Conservation (phyloP, 1,284 basidiomycete species). For the Rhodotorula sp. region DNA sequence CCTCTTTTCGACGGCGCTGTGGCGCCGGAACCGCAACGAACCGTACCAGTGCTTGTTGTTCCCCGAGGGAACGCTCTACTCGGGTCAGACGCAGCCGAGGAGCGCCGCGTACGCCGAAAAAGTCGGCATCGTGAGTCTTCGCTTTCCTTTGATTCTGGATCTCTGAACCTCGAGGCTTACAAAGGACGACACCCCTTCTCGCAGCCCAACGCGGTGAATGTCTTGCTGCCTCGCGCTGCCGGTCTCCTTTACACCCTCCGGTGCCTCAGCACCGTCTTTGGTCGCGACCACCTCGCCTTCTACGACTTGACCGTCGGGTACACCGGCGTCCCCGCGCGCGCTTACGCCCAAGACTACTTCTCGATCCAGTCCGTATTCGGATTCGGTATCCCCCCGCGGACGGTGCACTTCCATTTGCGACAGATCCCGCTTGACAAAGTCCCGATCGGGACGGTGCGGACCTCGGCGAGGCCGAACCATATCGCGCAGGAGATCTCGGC, state of each 20-base stretch:
- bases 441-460: slow-evolving; percentile 23
- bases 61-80: slow-evolving; percentile 88
- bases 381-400: slow-evolving; percentile 75
- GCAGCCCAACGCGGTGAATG: slow-evolving; percentile 73
- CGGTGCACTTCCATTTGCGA: slow-evolving; percentile 80
- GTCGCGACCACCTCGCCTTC: slow-evolving; percentile 53
- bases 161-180: background rate
- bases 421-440: slow-evolving; percentile 60
- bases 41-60: slow-evolving; percentile 82
- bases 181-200: background rate
- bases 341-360: slow-evolving; percentile 79
- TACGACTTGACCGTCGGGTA: slow-evolving; percentile 42
- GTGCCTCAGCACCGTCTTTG: slow-evolving; percentile 72
- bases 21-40: background rate
- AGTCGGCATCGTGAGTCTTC: slow-evolving; percentile 66
- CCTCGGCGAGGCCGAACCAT: background rate
- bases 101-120: slow-evolving; percentile 82
- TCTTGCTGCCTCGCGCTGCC: slow-evolving; percentile 83
- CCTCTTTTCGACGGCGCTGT: slow-evolving; percentile 14
- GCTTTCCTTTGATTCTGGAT: too few relatives aligned
- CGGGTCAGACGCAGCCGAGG: slow-evolving; percentile 72
- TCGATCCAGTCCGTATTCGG: slow-evolving; percentile 86
- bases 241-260: slow-evolving; percentile 82
- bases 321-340: slow-evolving; percentile 61
- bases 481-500: slow-evolving; percentile 59